These are phyloP conservation scores for Radiomyces spectabilis DNA, from an alignment of 192 early-diverging fungal genomes.

Conservation along the genomic window DNA sequence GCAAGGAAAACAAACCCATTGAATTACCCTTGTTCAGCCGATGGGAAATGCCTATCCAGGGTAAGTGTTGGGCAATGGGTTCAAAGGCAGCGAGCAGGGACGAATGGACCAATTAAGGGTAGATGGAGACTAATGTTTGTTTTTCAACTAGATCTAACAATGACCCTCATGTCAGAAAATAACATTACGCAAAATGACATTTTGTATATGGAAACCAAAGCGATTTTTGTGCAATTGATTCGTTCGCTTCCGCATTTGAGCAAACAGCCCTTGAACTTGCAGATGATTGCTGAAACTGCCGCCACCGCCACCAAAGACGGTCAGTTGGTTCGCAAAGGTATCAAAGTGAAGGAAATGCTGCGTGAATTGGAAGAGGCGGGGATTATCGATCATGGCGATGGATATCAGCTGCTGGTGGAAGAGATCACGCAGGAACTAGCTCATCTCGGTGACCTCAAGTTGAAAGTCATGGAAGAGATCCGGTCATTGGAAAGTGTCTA, in stretches of 20 bases:
- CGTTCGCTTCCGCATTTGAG: constrained; percentile 76
- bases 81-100: no score
- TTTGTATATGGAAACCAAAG: constrained; percentile 90
- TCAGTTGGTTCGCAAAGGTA: constrained; percentile 81
- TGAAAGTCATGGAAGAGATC: constrained; percentile 81
- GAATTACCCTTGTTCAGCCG: constrained; percentile 63
- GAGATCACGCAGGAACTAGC: constrained; percentile 83
- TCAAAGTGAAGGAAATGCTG: constrained; percentile 90
- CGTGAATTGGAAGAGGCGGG: constrained; percentile 69
- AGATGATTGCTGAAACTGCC: constrained; percentile 66
- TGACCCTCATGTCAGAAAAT: constrained; percentile 63
- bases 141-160: constrained; percentile 28
- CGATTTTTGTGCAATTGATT: constrained; percentile 85
- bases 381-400: constrained; percentile 60
- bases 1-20: constrained; percentile 65
- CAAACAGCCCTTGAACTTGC: constrained; percentile 50
- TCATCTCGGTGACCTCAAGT: constrained; percentile 82
- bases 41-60: constrained; percentile 73
- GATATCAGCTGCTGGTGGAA: constrained; percentile 71
- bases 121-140: no score
- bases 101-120: no score
- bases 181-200: constrained; percentile 86
- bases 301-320: constrained; percentile 78
- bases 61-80: constrained; percentile 31
- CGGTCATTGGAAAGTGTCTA: constrained; percentile 70